Percentiles rank a stretch among this genome's conserved stretches.
Evolutionary conservation across 257 asterid species (phyloP).

Genomic region (Eucommia ulmoides): DNA sequence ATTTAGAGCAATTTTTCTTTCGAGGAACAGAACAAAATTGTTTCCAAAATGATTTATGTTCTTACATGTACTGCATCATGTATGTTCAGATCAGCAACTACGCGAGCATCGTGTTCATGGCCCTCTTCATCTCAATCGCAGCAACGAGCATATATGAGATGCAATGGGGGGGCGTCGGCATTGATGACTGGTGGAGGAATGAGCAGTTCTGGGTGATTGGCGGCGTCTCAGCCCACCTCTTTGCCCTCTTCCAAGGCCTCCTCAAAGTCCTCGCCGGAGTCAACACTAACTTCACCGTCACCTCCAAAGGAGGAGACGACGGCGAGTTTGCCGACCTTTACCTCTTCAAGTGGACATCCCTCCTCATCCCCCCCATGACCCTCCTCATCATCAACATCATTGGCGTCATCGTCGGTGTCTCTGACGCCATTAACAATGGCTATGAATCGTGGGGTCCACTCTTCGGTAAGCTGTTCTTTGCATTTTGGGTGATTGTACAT

Average conservation of each 20-base stretch:
- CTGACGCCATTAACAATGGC: slow-evolving; percentile 49
- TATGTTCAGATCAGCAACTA: slow-evolving; percentile 44
- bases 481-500: slow-evolving; percentile 56
- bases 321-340: slow-evolving; percentile 52
- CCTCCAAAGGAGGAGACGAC: slow-evolving; percentile 51
- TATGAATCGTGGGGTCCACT: slow-evolving; percentile 58
- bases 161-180: slow-evolving; percentile 49
- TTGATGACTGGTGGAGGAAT: slow-evolving; percentile 58
- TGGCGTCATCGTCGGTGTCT: slow-evolving; percentile 44
- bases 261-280: slow-evolving; percentile 56
- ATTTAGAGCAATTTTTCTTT: too few species aligned
- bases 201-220: slow-evolving; percentile 71
- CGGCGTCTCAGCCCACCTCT: slow-evolving; percentile 44
- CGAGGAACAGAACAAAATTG: too few species aligned
- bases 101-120: slow-evolving; percentile 53
- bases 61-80: too few species aligned
- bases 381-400: slow-evolving; percentile 40
- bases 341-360: slow-evolving; percentile 53
- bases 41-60: too few species aligned
- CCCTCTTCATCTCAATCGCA: slow-evolving; percentile 45
- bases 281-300: slow-evolving; percentile 48
- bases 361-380: slow-evolving; percentile 47
- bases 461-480: slow-evolving; percentile 44
- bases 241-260: slow-evolving; percentile 53
- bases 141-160: slow-evolving; percentile 42